Evolutionary conservation across 352 stramenopile species (phyloP), one percentile per base, ranked within the genome.

Genomic region (Phytophthora rubi): DNA sequence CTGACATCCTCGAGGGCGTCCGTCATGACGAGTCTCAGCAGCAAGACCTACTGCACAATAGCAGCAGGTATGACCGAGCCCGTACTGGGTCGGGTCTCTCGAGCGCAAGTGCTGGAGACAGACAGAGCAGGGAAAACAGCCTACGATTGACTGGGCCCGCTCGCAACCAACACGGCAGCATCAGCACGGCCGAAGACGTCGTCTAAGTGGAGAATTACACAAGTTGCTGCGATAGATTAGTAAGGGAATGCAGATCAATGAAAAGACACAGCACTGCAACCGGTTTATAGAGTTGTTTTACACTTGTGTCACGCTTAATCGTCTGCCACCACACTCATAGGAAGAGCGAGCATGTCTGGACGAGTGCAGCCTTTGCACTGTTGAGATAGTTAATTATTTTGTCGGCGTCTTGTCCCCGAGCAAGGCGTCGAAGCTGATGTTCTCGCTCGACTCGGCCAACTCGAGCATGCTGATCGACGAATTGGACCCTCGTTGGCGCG

Each of bases 401-500:
- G 52, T 60, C 33, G 67, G 59, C 10, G 55, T 70, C 42, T 64
- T 67, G 44, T 76, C 73, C 26, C 60, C 57, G 3, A 79, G 56
- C 64, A 81, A 64, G 28, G 64, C 74, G 47, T 81, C 74, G 15
- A 76, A 57, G 28, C 53, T 73, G 47, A 70, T 64, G 44, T 70
- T 72, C 1, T 74, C 68, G 33, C 13, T 61, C 42, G 73, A 62
- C 42, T 74, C 69, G 7, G 57, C 53, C 5, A 69, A 53, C 54
- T 76, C 76, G 52, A 83, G 47, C 45, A 83, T 80, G 52, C 72
- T 80, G 42, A 82, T 80, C 32, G 72, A 83, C 30, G 69, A 72
- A 28, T 71, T 74, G 18, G 71, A 79, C 51, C 67, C 71, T 55
- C 64, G 49, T 59, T 76, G 68, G 30, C 63, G 69, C 0, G 65